Evolutionary conservation across 2,329 filamentous ascomycete species (phyloP), one percentile per base, ranked within the genome.

Genomic region (Nemania serpens): DNA sequence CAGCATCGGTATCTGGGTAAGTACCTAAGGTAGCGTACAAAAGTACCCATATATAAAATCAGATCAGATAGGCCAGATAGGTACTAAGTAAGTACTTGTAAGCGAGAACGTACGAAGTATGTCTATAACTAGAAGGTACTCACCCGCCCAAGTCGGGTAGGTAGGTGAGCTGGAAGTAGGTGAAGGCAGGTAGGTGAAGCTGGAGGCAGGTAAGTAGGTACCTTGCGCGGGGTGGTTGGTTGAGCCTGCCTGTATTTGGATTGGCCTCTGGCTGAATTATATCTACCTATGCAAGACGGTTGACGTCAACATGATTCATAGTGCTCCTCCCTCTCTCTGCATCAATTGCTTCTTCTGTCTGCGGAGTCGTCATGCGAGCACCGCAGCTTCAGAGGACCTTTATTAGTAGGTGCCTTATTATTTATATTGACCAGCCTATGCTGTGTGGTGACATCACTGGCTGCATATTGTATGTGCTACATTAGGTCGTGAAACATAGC

Each of bases 261-360:
- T n/a, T n/a, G n/a, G n/a, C n/a, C n/a, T n/a, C n/a, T n/a, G n/a
- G n/a, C n/a, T n/a, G n/a, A n/a, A n/a, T n/a, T n/a, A n/a, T n/a
- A n/a, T n/a, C n/a, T n/a, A n/a, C n/a, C n/a, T n/a, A n/a, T n/a
- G n/a, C n/a, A n/a, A 29, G 3, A 29, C 25, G 7, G 4, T 29
- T 52, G 49, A 20, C 25, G 34, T 52, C 15, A 43, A 33, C 18
- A 25, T 52, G 49, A 42, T 42, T n/a, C 36, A 52, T 42, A 22
- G 22, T 29, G 46, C 25, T 43, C n/a, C n/a, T n/a, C n/a, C n/a
- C n/a, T n/a, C n/a, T n/a, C n/a, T n/a, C n/a, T n/a, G n/a, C n/a
- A n/a, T n/a, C n/a, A n/a, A n/a, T n/a, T 43, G 41, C 41, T 43
- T 43, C 41, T 43, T 20, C 41, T 20, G 17, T 12, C 41, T 20